A percentile compares a stretch with the other conserved stretches of the same genome.
phyloP scores from a whole-genome alignment of 1,139 yeast genomes.

The Blastobotrys persicus region DNA sequence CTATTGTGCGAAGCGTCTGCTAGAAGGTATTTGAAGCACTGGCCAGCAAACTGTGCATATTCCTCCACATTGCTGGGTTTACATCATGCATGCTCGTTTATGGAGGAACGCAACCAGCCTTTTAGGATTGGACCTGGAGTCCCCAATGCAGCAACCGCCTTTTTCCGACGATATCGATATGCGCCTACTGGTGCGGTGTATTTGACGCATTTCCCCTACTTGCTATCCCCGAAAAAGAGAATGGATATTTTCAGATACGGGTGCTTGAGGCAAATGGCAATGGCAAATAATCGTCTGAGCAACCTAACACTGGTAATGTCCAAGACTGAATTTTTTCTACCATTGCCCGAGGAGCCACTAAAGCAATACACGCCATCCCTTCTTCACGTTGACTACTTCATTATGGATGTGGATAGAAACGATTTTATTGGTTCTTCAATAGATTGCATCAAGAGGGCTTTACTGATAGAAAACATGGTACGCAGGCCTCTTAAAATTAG shows the following conservation, averaged over 20 bases:
- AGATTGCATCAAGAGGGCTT: constrained; percentile 15
- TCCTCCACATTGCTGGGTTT: constrained; percentile 8
- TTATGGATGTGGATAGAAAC: constrained; percentile 21
- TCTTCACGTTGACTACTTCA: constrained; percentile 14
- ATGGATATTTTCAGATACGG: constrained; percentile 16
- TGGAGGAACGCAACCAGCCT: not conserved
- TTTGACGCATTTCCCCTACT: not conserved
- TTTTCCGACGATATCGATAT: constrained; percentile 4
- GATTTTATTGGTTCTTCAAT: constrained; percentile 21
- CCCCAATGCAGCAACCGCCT: constrained; percentile 3
- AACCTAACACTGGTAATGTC: constrained; percentile 10
- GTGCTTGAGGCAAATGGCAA: constrained; percentile 19
- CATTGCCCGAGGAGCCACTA: constrained; percentile 7
- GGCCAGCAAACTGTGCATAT: constrained; percentile 10
- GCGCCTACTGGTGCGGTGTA: constrained; percentile 1
- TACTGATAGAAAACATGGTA: constrained; percentile 21
- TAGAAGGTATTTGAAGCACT: constrained; percentile 6
- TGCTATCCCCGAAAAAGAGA: not conserved
- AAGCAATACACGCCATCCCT: constrained; percentile 10
- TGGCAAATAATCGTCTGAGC: constrained; percentile 8
- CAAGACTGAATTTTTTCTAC: constrained; percentile 6
- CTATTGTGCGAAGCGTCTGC: constrained; percentile 7
- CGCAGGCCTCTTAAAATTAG: constrained; percentile 29
- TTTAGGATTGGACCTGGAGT: not conserved
- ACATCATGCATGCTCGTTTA: constrained; percentile 4